Evolutionary conservation across 75 land plant species (phyloP).

Genomic region (Adiantum capillusveneris): DNA sequence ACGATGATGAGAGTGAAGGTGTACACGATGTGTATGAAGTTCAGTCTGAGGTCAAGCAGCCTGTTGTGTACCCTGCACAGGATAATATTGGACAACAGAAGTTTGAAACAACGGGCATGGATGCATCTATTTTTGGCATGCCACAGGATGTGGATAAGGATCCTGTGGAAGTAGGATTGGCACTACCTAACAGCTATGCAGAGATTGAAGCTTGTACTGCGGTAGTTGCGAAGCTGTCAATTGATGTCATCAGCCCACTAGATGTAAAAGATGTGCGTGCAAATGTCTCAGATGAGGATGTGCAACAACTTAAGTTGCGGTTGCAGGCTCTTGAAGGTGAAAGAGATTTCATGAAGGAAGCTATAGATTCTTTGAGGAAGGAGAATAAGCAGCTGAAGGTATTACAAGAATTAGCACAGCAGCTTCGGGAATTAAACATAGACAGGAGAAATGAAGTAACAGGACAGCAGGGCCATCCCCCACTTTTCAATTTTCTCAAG

Average conservation of each 20-base stretch:
- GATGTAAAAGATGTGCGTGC: not conserved
- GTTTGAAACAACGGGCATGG: not conserved
- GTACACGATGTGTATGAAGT: slow-evolving; percentile 29
- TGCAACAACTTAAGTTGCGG: slow-evolving; percentile 42
- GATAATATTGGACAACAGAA: not conserved
- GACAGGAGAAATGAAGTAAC: not conserved
- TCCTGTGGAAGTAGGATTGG: not conserved
- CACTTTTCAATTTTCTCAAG: no score
- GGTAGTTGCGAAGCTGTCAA: not conserved
- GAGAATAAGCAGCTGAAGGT: slow-evolving; percentile 62
- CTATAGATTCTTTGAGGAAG: slow-evolving; percentile 55
- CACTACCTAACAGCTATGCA: not conserved
- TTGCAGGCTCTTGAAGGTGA: slow-evolving; percentile 76
- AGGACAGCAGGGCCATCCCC: no score
- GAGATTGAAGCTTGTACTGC: not conserved
- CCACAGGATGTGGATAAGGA: not conserved
- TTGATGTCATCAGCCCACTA: not conserved
- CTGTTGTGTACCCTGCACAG: not conserved
- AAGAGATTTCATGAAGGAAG: slow-evolving; percentile 65
- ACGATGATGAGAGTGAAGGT: not conserved
- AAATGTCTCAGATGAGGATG: slow-evolving; percentile 11
- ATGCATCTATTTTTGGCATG: not conserved
- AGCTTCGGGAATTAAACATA: slow-evolving; percentile 31
- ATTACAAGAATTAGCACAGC: slow-evolving; percentile 68
- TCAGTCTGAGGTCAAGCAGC: slow-evolving; percentile 8